Percentiles rank a stretch among this genome's conserved stretches.
Conservation (phyloP, 2,329 filamentous ascomycete genomes). For the Colletotrichum limetticola region DNA sequence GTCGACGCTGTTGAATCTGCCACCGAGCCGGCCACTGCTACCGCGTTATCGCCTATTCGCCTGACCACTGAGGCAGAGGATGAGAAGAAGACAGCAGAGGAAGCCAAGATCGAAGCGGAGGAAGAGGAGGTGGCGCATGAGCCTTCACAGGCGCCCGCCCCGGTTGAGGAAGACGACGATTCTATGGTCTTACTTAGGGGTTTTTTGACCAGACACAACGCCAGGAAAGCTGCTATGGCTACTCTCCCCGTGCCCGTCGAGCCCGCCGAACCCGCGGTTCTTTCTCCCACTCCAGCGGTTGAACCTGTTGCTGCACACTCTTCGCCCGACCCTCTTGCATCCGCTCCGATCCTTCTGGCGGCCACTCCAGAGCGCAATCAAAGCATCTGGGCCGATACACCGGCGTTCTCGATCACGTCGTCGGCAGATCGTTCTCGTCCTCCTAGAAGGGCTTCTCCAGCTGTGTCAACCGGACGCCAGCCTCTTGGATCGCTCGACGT, state of each 20-base stretch:
- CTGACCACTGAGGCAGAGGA: not conserved
- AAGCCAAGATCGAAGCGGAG: not conserved
- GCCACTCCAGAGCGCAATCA: slow-evolving; percentile 21
- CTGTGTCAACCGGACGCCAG: slow-evolving; percentile 7
- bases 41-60: not conserved
- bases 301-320: too few species aligned
- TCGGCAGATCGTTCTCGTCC: slow-evolving; percentile 1
- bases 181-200: slow-evolving; percentile 18
- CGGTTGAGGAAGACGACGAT: slow-evolving; percentile 7
- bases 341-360: slow-evolving; percentile 5
- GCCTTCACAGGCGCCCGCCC: not conserved
- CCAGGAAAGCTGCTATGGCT: slow-evolving; percentile 46
- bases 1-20: not conserved
- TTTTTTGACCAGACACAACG: slow-evolving; percentile 33
- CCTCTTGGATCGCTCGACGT: slow-evolving; percentile 48
- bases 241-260: slow-evolving; percentile 37
- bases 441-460: slow-evolving; percentile 1
- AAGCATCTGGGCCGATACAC: slow-evolving; percentile 10
- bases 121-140: not conserved
- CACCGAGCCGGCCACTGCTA: not conserved
- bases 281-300: not conserved
- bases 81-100: not conserved
- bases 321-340: not conserved
- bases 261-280: not conserved
- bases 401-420: slow-evolving; percentile 3